phyloP scores from a whole-genome alignment of 305 asterid genomes.

The Plantago coronopus region DNA sequence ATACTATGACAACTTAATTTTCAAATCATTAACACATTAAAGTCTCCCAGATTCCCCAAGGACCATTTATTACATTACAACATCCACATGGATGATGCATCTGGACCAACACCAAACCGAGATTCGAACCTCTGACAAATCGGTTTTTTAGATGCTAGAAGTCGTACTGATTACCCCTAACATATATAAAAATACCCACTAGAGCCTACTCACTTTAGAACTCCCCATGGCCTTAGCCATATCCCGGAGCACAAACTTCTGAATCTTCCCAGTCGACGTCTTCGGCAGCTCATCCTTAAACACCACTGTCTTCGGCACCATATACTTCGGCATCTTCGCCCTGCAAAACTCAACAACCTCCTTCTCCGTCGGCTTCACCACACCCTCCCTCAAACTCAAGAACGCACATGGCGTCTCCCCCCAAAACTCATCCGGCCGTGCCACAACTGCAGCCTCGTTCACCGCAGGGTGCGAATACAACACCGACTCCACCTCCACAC shows the following conservation, averaged over 20 bases:
- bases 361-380: slow-evolving; percentile 34
- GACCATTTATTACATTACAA: no score
- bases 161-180: no score
- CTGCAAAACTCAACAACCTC: slow-evolving; percentile 53
- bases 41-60: no score
- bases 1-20: no score
- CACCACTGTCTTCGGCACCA: slow-evolving; percentile 72
- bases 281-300: slow-evolving; percentile 62
- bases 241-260: slow-evolving; percentile 47
- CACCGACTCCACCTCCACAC: slow-evolving; percentile 69
- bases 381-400: slow-evolving; percentile 44
- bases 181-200: no score
- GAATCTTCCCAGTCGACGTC: slow-evolving; percentile 61
- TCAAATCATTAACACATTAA: no score
- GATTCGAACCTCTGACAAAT: no score
- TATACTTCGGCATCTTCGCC: slow-evolving; percentile 56
- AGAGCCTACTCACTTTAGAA: neutral
- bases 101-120: no score
- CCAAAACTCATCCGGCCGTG: slow-evolving; percentile 61
- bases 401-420: slow-evolving; percentile 75
- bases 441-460: slow-evolving; percentile 74
- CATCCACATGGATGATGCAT: no score
- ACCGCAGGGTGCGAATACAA: slow-evolving; percentile 52
- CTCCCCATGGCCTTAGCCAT: slow-evolving; percentile 44
- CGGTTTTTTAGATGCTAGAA: no score